Evolutionary conservation across 2,329 filamentous ascomycete genomes (phyloP).

Genomic region (Ophiostoma tasmaniense): DNA sequence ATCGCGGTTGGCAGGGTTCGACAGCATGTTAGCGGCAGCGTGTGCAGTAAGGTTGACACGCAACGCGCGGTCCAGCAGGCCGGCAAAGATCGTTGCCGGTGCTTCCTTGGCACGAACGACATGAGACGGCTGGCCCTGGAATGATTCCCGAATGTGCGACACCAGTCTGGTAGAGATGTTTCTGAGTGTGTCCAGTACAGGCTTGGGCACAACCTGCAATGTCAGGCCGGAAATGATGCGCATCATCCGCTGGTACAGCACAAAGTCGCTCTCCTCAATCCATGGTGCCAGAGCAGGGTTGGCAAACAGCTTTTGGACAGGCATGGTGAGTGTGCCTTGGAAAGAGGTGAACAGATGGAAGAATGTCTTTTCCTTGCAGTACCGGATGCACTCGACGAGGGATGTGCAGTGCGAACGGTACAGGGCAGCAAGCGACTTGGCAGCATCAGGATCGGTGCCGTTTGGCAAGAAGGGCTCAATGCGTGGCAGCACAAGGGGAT

Average conservation of each 20-base stretch:
- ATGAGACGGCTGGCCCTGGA: conserved; percentile 75
- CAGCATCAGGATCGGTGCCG: conserved; percentile 78
- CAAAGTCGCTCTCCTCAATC: conserved; percentile 93
- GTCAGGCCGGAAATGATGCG: conserved; percentile 82
- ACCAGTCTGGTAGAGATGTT: conserved; percentile 79
- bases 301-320: conserved; percentile 84
- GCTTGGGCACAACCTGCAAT: conserved; percentile 81
- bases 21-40: conserved; percentile 85
- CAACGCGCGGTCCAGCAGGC: conserved; percentile 75
- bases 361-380: conserved; percentile 93
- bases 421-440: conserved; percentile 73
- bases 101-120: conserved; percentile 80
- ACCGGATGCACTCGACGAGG: conserved; percentile 88
- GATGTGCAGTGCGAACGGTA: conserved; percentile 95
- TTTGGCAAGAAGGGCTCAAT: conserved; percentile 73
- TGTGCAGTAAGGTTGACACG: conserved; percentile 91
- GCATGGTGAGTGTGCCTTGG: conserved; percentile 91
- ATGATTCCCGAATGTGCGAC: conserved; percentile 72
- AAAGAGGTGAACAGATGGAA: conserved; percentile 93
- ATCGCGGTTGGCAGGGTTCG: conserved; percentile 78
- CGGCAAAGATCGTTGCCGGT: conserved; percentile 81
- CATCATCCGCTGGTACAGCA: conserved; percentile 96
- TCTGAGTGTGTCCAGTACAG: conserved; percentile 76
- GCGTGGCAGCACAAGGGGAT: conserved; percentile 70
- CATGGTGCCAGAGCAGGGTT: conserved; percentile 75